These are phyloP conservation scores for Lactifluus rugatus DNA, from an alignment of 768 basidiomycete species.

Conservation along the genomic window DNA sequence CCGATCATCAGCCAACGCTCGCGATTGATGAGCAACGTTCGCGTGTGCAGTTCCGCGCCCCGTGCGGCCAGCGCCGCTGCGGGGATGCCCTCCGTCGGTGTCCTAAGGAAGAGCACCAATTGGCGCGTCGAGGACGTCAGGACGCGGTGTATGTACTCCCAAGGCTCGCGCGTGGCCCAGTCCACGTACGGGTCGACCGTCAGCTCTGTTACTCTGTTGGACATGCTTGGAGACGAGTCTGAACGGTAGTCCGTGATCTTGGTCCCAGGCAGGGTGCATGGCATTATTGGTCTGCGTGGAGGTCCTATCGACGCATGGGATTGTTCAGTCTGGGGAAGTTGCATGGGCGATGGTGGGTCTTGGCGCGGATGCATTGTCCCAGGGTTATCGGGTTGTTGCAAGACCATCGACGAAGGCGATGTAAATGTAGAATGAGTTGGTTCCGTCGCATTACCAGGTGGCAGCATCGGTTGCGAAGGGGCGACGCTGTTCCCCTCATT, in stretches of 20 bases:
- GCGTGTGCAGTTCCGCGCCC: background rate
- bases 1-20: conserved; percentile 13
- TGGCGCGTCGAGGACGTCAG: conserved; percentile 7
- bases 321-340: background rate
- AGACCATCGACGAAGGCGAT: background rate
- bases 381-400: background rate
- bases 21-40: conserved; percentile 6
- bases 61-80: background rate
- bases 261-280: conserved; percentile 3
- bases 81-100: conserved; percentile 4
- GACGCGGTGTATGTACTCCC: conserved; percentile 15
- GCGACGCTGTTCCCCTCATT: background rate
- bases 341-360: background rate
- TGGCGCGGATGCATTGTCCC: background rate
- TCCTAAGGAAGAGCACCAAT: conserved; percentile 11
- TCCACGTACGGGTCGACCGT: background rate
- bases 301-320: background rate
- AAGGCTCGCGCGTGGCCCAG: conserved; percentile 16
- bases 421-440: background rate
- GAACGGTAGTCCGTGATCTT: background rate
- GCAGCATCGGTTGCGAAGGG: background rate
- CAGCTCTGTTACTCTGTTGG: background rate
- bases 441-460: background rate
- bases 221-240: background rate
- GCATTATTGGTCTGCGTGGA: conserved; percentile 1